Evolutionary conservation across 177 flowering plant genomes (phyloP).

Genomic region (Telopea speciosissima): DNA sequence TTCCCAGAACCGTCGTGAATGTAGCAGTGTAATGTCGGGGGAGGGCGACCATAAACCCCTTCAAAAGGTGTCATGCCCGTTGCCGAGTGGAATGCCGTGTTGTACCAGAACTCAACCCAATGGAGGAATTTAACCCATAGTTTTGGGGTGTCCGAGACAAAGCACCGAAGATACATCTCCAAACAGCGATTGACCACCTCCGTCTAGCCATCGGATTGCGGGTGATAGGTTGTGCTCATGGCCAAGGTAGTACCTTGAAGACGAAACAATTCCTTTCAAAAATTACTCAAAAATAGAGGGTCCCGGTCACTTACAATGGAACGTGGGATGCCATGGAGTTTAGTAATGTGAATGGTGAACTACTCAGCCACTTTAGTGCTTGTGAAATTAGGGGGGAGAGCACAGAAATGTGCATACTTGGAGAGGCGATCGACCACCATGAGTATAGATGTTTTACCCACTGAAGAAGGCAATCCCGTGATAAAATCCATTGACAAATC

Average conservation of each 20-base stretch:
- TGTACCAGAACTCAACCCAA: slow-evolving; percentile 12
- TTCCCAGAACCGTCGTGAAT: too few species aligned
- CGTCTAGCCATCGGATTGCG: background rate
- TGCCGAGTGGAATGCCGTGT: background rate
- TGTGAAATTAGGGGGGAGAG: background rate
- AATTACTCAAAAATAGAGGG: too few species aligned
- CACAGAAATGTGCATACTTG: background rate
- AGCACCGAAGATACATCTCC: slow-evolving; percentile 3
- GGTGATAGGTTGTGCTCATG: background rate
- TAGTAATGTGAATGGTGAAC: too few species aligned
- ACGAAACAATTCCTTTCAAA: background rate
- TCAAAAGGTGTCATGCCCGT: slow-evolving; percentile 11
- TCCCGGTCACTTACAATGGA: background rate
- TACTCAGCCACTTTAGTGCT: background rate
- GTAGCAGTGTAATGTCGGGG: background rate
- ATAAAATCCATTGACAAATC: background rate
- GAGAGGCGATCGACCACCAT: background rate
- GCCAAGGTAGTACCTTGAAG: background rate
- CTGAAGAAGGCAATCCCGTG: background rate
- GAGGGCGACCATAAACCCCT: slow-evolving; percentile 5
- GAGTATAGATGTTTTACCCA: background rate
- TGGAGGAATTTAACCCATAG: slow-evolving; percentile 10
- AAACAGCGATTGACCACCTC: slow-evolving; percentile 2
- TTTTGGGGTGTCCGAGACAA: background rate
- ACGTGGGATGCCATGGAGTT: background rate